These are phyloP conservation scores for Cymbopogon citratus DNA, from an alignment of 176 grass and related monocot species.

Conservation along the genomic window DNA sequence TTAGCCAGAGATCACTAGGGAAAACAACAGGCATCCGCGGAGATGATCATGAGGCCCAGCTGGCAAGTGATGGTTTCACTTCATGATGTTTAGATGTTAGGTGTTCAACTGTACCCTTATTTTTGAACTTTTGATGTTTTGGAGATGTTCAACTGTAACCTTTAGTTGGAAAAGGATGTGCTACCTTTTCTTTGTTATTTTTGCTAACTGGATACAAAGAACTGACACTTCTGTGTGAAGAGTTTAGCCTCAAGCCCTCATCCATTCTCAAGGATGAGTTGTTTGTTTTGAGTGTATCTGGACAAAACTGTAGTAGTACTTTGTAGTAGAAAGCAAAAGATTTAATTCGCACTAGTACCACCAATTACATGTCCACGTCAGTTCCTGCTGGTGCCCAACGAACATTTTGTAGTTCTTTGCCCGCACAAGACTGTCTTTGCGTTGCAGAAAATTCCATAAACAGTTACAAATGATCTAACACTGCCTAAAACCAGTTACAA, in stretches of 20 bases:
- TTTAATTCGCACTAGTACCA: neutral
- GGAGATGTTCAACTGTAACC: neutral
- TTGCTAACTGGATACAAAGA: conserved; percentile 21
- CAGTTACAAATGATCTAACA: neutral
- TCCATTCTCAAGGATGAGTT: neutral
- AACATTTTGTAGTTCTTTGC: neutral
- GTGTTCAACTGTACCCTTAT: neutral
- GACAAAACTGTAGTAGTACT: neutral
- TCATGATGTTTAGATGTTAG: neutral
- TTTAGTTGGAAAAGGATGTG: neutral
- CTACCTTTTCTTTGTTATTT: neutral
- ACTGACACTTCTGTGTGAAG: neutral
- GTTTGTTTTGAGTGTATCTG: neutral
- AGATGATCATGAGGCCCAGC: conserved; percentile 34
- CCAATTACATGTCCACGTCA: neutral
- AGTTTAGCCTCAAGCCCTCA: neutral
- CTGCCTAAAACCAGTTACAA: neutral
- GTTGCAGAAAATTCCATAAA: neutral
- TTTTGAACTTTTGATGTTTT: conserved; percentile 10
- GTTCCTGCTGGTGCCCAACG: neutral
- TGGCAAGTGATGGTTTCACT: neutral
- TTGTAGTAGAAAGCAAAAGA: neutral
- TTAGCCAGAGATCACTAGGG: conserved; percentile 64
- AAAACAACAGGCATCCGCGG: conserved; percentile 32
- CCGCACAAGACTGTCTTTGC: neutral